Percentiles rank a stretch among this genome's conserved stretches.
These are phyloP conservation scores for Eragrostis nindensis DNA, from an alignment of 176 grass and related monocot genomes.

Conservation along the genomic window DNA sequence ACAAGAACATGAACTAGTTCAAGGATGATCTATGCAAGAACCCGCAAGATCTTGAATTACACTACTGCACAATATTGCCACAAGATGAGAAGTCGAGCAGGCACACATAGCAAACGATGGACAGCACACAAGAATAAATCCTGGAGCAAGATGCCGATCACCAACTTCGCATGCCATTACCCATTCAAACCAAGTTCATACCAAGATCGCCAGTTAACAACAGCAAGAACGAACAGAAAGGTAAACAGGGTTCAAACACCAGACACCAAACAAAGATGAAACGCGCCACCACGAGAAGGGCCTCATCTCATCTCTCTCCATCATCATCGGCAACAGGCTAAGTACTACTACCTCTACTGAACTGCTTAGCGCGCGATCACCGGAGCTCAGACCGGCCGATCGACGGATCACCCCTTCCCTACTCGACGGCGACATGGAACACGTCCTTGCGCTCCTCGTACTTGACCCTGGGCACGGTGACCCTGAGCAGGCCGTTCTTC, in stretches of 20 bases:
- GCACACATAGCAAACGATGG: background rate
- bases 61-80: too few relatives aligned
- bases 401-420: background rate
- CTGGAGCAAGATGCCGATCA: background rate
- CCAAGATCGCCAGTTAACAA: background rate
- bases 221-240: conserved; percentile 16
- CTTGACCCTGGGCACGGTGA: conserved; percentile 71
- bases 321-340: conserved; percentile 25
- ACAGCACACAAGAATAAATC: background rate
- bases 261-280: background rate
- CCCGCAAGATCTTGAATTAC: too few relatives aligned
- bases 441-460: conserved; percentile 60
- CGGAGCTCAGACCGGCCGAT: background rate
- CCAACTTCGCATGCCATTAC: background rate
- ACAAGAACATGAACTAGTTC: background rate
- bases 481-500: conserved; percentile 79
- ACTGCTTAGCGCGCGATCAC: background rate
- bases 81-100: background rate
- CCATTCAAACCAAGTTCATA: background rate
- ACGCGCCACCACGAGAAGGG: conserved; percentile 9
- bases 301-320: background rate
- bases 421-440: conserved; percentile 62
- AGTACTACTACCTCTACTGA: background rate
- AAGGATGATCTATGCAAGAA: too few relatives aligned
- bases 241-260: background rate